A percentile compares a stretch with the other conserved stretches of the same genome.
phyloP scores from a whole-genome alignment of 345 rosid species.

The Aurinia saxatilis region DNA sequence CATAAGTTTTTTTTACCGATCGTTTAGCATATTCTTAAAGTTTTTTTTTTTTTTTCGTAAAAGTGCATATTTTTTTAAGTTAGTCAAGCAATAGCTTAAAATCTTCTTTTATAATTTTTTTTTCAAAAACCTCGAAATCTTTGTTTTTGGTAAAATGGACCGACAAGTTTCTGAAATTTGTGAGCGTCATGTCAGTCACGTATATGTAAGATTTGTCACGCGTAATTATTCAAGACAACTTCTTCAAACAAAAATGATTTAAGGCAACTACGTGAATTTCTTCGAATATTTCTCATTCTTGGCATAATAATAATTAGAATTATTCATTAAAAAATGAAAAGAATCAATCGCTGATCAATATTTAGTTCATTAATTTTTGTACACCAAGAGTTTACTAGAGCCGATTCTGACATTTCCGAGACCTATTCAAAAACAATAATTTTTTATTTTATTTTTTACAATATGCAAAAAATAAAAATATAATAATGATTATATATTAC shows the following conservation, averaged over 20 bases:
- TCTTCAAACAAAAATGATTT: not conserved
- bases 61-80: too few species aligned
- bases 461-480: too few species aligned
- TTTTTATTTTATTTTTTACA: too few species aligned
- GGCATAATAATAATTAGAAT: not conserved
- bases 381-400: too few species aligned
- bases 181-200: slow-evolving; percentile 7
- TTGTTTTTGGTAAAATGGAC: slow-evolving; percentile 5
- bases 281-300: not conserved
- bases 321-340: too few species aligned
- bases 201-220: not conserved
- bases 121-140: not conserved
- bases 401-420: too few species aligned
- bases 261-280: not conserved
- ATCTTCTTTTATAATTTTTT: too few species aligned
- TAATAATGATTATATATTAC: too few species aligned
- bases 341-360: too few species aligned
- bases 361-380: too few species aligned
- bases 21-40: not conserved
- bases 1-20: not conserved
- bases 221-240: not conserved
- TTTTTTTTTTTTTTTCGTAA: too few species aligned
- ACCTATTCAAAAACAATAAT: too few species aligned
- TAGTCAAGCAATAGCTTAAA: not conserved
- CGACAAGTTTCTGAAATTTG: slow-evolving; percentile 7